These are phyloP conservation scores for Torrubiella hemipterigena DNA, from an alignment of 2,329 filamentous ascomycete species.

Conservation along the genomic window DNA sequence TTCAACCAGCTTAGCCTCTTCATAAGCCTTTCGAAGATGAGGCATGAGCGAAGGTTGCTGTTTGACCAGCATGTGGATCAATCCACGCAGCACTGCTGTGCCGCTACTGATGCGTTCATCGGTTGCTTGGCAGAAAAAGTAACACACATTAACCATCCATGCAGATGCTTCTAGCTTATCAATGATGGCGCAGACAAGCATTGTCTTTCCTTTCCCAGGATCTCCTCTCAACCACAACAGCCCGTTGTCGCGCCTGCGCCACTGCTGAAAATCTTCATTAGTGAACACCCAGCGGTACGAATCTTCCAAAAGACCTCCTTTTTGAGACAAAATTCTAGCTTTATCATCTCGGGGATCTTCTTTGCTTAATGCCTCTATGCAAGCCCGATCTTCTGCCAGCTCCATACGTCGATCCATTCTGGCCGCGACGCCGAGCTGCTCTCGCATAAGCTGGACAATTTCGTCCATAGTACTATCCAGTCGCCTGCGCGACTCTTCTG, in stretches of 20 bases:
- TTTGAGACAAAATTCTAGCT: background rate
- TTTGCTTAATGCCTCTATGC: too few relatives aligned
- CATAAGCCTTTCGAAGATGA: conserved; percentile 21
- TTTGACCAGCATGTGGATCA: conserved; percentile 26
- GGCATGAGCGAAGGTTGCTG: conserved; percentile 19
- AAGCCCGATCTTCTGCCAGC: too few relatives aligned
- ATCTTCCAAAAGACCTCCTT: background rate
- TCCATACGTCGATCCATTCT: too few relatives aligned
- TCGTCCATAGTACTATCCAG: too few relatives aligned
- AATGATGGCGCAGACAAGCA: conserved; percentile 17
- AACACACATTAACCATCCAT: conserved; percentile 2
- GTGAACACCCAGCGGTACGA: background rate
- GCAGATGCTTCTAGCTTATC: conserved; percentile 10
- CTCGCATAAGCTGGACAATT: too few relatives aligned
- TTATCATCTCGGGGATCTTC: background rate
- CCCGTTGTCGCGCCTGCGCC: conserved; percentile 4
- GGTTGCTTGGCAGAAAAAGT: conserved; percentile 31
- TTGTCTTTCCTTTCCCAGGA: conserved; percentile 23
- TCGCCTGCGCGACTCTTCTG: too few relatives aligned
- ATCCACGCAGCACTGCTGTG: conserved; percentile 25
- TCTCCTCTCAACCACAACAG: conserved; percentile 22
- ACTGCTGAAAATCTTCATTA: background rate
- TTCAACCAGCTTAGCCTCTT: conserved; percentile 22
- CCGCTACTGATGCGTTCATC: conserved; percentile 23
- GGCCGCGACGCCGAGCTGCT: too few relatives aligned